Conservation (phyloP, 805 yeast genomes). For the Yarrowia porcina region DNA sequence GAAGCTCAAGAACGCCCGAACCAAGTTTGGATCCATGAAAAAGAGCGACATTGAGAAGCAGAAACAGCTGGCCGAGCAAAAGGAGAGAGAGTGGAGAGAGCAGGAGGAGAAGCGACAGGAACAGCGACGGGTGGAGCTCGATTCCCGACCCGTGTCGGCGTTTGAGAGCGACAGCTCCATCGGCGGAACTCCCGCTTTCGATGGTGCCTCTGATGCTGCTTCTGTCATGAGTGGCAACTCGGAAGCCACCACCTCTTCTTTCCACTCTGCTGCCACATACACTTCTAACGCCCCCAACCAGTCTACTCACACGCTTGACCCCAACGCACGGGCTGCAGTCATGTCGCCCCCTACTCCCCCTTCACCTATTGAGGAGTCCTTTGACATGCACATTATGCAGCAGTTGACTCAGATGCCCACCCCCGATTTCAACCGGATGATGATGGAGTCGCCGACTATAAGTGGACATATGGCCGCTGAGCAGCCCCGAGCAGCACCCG, state of each 20-base stretch:
- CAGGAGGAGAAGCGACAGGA: not conserved
- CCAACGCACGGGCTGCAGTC: not conserved
- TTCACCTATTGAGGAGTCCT: not conserved
- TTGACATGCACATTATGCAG: constrained; percentile 23
- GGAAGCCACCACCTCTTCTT: not conserved
- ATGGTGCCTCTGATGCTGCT: not conserved
- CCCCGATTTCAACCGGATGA: constrained; percentile 18
- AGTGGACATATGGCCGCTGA: not conserved
- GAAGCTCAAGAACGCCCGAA: constrained; percentile 18
- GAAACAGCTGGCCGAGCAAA: not conserved
- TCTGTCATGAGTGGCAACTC: not conserved
- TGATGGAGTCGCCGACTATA: not conserved
- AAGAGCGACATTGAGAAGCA: constrained; percentile 6
- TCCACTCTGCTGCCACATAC: not conserved
- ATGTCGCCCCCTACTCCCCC: constrained; percentile 7
- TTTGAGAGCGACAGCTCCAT: constrained; percentile 2
- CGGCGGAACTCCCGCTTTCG: not conserved
- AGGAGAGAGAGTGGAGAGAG: constrained; percentile 2
- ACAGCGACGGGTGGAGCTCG: not conserved
- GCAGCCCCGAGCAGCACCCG: not conserved
- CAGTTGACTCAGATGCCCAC: constrained; percentile 26
- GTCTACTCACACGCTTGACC: not conserved
- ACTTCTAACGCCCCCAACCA: not conserved
- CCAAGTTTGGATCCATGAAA: constrained; percentile 5
- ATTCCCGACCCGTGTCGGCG: not conserved